Conservation (phyloP, 495 filamentous ascomycete genomes). For the Xylaria bambusicola region DNA sequence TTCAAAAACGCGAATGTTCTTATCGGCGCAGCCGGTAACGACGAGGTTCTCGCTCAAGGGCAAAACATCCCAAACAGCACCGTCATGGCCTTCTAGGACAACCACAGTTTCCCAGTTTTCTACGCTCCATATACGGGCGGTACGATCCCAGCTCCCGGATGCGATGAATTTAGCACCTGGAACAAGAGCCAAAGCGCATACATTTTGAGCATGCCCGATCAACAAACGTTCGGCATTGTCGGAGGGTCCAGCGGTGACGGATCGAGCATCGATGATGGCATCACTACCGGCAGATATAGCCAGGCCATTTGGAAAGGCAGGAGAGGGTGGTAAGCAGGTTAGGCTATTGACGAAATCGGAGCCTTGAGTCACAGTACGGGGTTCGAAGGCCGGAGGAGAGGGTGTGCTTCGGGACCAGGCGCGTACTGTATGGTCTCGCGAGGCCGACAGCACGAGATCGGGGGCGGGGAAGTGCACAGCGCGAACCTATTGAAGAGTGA, state of each 20-base stretch:
- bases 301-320: conserved; percentile 73
- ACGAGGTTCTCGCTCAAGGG: conserved; percentile 77
- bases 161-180: conserved; percentile 71
- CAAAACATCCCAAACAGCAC: conserved; percentile 83
- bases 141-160: conserved; percentile 94
- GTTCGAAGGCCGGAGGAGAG: conserved; percentile 71
- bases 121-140: conserved; percentile 75
- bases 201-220: conserved; percentile 80
- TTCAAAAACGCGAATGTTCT: conserved; percentile 80
- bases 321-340: conserved; percentile 71
- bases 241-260: conserved; percentile 57
- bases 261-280: conserved; percentile 86
- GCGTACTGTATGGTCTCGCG: conserved; percentile 87
- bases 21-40: conserved; percentile 91
- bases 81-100: conserved; percentile 73
- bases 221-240: conserved; percentile 84
- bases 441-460: conserved; percentile 76
- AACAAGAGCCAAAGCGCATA: conserved; percentile 81
- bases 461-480: conserved; percentile 77
- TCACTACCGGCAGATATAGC: conserved; percentile 87
- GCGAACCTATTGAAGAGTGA: conserved; percentile 66
- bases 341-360: conserved; percentile 83
- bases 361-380: conserved; percentile 72
- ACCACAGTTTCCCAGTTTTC: conserved; percentile 75
- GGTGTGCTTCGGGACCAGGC: conserved; percentile 69